Percentiles rank a stretch among this genome's conserved stretches.
Conservation (phyloP, 345 rosid genomes). For the Brassica nigra region DNA sequence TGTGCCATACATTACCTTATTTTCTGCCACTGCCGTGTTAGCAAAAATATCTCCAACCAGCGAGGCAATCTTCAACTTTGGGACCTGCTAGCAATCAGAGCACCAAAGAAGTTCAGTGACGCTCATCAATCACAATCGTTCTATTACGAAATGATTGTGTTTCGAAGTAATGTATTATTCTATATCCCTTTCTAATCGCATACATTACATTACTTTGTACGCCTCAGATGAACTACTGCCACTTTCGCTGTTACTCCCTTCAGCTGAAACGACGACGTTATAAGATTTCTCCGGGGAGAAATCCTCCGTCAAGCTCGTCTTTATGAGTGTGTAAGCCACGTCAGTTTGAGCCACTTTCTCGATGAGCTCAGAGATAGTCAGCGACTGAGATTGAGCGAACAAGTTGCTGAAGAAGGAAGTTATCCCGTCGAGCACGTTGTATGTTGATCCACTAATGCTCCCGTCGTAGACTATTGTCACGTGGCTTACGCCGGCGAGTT, state of each 20-base stretch:
- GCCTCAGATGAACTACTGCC: constrained; percentile 47
- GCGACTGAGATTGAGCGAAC: constrained; percentile 62
- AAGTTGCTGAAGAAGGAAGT: constrained; percentile 77
- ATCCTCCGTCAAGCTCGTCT: constrained; percentile 79
- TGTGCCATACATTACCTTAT: constrained; percentile 58
- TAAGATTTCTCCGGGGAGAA: constrained; percentile 80
- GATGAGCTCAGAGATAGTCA: constrained; percentile 62
- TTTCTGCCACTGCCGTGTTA: constrained; percentile 83
- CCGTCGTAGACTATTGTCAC: constrained; percentile 75
- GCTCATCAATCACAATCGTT: neutral
- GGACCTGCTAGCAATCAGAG: constrained; percentile 52
- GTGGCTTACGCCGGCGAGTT: constrained; percentile 84
- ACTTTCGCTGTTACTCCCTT: constrained; percentile 55
- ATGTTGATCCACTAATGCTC: constrained; percentile 52
- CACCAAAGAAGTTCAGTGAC: constrained; percentile 17
- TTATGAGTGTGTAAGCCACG: constrained; percentile 75
- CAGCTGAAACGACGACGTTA: constrained; percentile 73
- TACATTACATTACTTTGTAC: constrained; percentile 99
- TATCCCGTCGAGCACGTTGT: constrained; percentile 77
- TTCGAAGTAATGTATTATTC: constrained; percentile 14
- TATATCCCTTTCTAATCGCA: constrained; percentile 46
- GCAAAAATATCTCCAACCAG: constrained; percentile 86
- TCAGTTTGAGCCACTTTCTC: constrained; percentile 69
- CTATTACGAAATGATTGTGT: constrained; percentile 15
- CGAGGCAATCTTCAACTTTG: constrained; percentile 72